phyloP scores from a whole-genome alignment of 139 green algal genomes.

The Chlorella sp. region DNA sequence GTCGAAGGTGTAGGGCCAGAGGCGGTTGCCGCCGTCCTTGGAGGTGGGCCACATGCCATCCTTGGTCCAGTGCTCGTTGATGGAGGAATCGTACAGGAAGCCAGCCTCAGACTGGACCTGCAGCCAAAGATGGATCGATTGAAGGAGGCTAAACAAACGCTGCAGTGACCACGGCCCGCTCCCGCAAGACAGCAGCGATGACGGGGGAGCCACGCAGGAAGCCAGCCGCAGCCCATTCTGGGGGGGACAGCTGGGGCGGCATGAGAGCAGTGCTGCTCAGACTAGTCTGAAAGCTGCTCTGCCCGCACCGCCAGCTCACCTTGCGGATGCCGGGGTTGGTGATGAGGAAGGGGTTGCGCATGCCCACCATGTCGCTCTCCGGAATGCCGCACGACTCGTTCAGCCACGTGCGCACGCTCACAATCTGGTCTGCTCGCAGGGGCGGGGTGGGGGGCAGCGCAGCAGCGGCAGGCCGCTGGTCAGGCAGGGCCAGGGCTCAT shows the following conservation, averaged over 20 bases:
- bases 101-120: slow-evolving; percentile 20
- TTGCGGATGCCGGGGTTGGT: slow-evolving; percentile 15
- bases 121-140: too few species aligned
- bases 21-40: slow-evolving; percentile 17
- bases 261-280: too few species aligned
- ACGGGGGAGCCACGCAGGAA: too few species aligned
- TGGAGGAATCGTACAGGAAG: slow-evolving; percentile 31
- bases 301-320: background rate
- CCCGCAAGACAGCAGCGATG: too few species aligned
- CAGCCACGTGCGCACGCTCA: slow-evolving; percentile 6
- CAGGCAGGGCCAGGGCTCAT: too few species aligned
- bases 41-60: slow-evolving; percentile 33
- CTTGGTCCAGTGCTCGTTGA: slow-evolving; percentile 38
- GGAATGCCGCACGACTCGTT: slow-evolving; percentile 28
- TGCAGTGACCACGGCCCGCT: too few species aligned
- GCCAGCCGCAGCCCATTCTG: too few species aligned
- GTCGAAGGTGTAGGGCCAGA: slow-evolving; percentile 28
- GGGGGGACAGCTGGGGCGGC: too few species aligned
- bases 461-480: too few species aligned
- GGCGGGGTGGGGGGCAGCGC: background rate
- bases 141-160: too few species aligned
- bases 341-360: slow-evolving; percentile 34
- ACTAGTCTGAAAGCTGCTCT: too few species aligned
- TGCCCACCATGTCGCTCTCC: slow-evolving; percentile 22
- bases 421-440: slow-evolving; percentile 28